Evolutionary conservation across 2,329 filamentous ascomycete genomes (phyloP).

Genomic region (Aureobasidium subglaciale): DNA sequence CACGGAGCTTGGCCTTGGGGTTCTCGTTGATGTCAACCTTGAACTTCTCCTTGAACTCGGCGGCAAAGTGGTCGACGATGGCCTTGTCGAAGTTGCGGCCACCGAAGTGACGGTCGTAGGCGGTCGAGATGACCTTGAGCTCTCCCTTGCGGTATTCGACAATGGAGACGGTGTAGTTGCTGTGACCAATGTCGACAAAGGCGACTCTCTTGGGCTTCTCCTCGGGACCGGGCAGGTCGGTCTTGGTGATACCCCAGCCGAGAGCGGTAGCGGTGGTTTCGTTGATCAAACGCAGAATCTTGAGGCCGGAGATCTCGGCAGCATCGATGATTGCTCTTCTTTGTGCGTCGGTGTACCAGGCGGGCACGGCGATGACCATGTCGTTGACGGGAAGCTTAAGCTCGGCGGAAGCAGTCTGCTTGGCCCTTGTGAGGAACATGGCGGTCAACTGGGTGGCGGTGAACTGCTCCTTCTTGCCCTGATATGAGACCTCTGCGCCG

Average conservation of each 20-base stretch:
- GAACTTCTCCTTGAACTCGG: constrained; percentile 96
- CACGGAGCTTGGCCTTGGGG: constrained; percentile 80
- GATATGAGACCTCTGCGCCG: constrained; percentile 85
- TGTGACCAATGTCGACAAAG: constrained; percentile 94
- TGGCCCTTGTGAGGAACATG: constrained; percentile 95
- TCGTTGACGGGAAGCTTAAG: constrained; percentile 87
- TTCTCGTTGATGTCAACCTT: constrained; percentile 93
- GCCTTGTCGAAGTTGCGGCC: constrained; percentile 96
- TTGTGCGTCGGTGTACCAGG: constrained; percentile 96
- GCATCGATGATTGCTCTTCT: constrained; percentile 84
- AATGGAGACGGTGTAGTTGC: constrained; percentile 88
- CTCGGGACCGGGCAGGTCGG: constrained; percentile 79
- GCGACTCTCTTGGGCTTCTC: constrained; percentile 87
- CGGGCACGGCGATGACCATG: constrained; percentile 86
- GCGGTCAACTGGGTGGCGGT: constrained; percentile 87
- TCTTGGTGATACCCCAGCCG: constrained; percentile 96
- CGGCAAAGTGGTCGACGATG: constrained; percentile 86
- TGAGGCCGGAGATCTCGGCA: constrained; percentile 86
- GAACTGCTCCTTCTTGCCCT: constrained; percentile 93
- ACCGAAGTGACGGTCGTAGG: constrained; percentile 93
- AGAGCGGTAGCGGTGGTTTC: constrained; percentile 94
- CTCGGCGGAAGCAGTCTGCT: constrained; percentile 77
- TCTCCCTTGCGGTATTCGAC: constrained; percentile 98
- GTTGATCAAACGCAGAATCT: constrained; percentile 90
- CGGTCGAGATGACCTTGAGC: constrained; percentile 83